phyloP scores from a whole-genome alignment of 495 filamentous ascomycete genomes.

The Aspergillus avenaceus region DNA sequence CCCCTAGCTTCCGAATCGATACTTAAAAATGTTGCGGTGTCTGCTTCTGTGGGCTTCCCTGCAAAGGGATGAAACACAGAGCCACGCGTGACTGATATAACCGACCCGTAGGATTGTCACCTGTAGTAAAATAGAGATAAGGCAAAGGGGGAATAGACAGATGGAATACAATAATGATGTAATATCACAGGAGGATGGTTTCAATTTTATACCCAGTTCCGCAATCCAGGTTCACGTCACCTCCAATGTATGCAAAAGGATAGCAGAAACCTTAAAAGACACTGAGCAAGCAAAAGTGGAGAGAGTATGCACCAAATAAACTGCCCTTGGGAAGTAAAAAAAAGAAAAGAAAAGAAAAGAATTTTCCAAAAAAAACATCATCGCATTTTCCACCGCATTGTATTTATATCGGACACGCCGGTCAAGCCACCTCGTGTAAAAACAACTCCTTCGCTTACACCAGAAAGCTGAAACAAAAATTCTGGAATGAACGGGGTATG shows the following conservation, averaged over 20 bases:
- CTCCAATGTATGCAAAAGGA: not conserved
- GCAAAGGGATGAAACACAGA: too few species aligned
- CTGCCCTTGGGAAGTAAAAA: too few species aligned
- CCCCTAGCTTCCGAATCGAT: too few species aligned
- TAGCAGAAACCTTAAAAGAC: not conserved
- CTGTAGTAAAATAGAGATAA: not conserved
- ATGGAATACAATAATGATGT: not conserved
- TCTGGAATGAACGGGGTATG: not conserved
- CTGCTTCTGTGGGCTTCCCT: too few species aligned
- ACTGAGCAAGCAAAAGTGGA: not conserved
- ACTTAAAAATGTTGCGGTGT: too few species aligned
- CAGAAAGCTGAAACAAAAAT: conserved; percentile 11
- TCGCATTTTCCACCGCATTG: not conserved
- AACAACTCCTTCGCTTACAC: conserved; percentile 16
- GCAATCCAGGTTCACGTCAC: not conserved
- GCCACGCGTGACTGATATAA: too few species aligned
- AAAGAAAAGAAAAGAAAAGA: conserved; percentile 4
- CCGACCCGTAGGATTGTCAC: too few species aligned
- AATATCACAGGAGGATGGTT: not conserved
- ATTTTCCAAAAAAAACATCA: not conserved
- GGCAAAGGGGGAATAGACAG: not conserved
- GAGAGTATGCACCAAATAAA: too few species aligned
- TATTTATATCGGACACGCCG: not conserved
- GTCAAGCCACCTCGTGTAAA: conserved; percentile 8
- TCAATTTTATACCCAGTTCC: not conserved